These are phyloP conservation scores for Berkeleyomyces basicola DNA, from an alignment of 2,329 filamentous ascomycete genomes.

Conservation along the genomic window DNA sequence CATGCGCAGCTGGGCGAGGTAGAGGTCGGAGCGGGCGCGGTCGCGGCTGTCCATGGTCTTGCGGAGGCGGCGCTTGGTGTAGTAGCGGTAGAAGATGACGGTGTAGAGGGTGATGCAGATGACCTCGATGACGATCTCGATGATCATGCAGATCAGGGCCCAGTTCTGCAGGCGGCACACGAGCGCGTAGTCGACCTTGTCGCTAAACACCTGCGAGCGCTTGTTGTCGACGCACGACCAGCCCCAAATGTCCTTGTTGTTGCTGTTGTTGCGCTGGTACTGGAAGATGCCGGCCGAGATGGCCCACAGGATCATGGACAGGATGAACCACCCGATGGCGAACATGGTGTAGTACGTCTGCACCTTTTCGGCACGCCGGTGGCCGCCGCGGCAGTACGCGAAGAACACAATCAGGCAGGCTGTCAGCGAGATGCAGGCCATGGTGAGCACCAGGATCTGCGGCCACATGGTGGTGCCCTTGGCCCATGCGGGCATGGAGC, in stretches of 20 bases:
- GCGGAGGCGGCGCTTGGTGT: slow-evolving; percentile 83
- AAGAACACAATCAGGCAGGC: slow-evolving; percentile 68
- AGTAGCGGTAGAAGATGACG: slow-evolving; percentile 93
- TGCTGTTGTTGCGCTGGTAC: slow-evolving; percentile 48
- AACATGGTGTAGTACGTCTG: slow-evolving; percentile 93
- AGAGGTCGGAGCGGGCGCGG: slow-evolving; percentile 83
- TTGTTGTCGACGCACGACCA: slow-evolving; percentile 93
- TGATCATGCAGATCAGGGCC: slow-evolving; percentile 90
- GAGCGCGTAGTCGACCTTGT: slow-evolving; percentile 75
- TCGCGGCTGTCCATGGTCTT: slow-evolving; percentile 96
- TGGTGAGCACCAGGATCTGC: slow-evolving; percentile 64
- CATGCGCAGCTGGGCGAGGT: slow-evolving; percentile 67
- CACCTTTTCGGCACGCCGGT: slow-evolving; percentile 77
- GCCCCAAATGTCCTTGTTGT: slow-evolving; percentile 87
- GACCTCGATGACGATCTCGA: slow-evolving; percentile 84
- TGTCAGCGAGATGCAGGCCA: slow-evolving; percentile 64
- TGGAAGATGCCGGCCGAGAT: slow-evolving; percentile 74
- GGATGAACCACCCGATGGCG: slow-evolving; percentile 81
- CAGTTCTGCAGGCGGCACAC: slow-evolving; percentile 91
- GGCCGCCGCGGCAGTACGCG: slow-evolving; percentile 77
- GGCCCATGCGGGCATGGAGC: slow-evolving; percentile 74
- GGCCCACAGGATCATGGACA: slow-evolving; percentile 85
- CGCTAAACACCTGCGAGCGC: slow-evolving; percentile 56
- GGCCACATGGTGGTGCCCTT: slow-evolving; percentile 68
- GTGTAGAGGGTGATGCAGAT: slow-evolving; percentile 87